These are phyloP conservation scores for Claviceps humidiphila DNA, from an alignment of 2,329 filamentous ascomycete species.

Conservation along the genomic window DNA sequence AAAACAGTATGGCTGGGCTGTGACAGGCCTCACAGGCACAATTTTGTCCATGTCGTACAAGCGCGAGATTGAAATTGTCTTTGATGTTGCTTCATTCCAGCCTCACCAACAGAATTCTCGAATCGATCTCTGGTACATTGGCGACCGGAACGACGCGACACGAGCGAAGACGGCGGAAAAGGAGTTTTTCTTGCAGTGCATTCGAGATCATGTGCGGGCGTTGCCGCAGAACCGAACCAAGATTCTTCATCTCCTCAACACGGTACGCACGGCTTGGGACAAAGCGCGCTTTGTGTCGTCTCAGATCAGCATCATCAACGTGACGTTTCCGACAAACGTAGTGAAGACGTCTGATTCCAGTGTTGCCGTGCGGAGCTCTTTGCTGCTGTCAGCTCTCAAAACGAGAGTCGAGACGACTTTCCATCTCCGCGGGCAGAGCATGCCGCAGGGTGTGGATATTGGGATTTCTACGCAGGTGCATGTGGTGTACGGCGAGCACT, in stretches of 20 bases:
- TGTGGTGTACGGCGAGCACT: conserved; percentile 66
- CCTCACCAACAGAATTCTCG: conserved; percentile 31
- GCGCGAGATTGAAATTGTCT: conserved; percentile 59
- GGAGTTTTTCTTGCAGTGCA: conserved; percentile 62
- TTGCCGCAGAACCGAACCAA: conserved; percentile 44
- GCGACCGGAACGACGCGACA: conserved; percentile 39
- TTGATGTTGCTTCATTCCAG: conserved; percentile 52
- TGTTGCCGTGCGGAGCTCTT: conserved; percentile 44
- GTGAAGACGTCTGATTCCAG: conserved; percentile 50
- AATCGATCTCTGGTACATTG: conserved; percentile 61
- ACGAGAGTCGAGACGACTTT: conserved; percentile 57
- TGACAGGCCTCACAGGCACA: conserved; percentile 48
- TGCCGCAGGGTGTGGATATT: conserved; percentile 39
- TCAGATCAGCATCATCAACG: conserved; percentile 47
- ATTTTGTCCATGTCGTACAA: conserved; percentile 62
- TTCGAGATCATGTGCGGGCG: conserved; percentile 53
- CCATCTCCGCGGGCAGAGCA: conserved; percentile 34
- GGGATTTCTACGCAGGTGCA: conserved; percentile 39
- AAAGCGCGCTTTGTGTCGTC: conserved; percentile 45
- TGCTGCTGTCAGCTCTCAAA: conserved; percentile 50
- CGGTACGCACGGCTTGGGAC: conserved; percentile 53
- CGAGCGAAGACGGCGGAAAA: conserved; percentile 49
- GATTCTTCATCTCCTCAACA: conserved; percentile 42
- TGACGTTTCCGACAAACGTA: conserved; percentile 52
- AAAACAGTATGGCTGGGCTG: conserved; percentile 55